phyloP scores from a whole-genome alignment of 2,329 filamentous ascomycete genomes.

The Trichoderma afroharzianum region DNA sequence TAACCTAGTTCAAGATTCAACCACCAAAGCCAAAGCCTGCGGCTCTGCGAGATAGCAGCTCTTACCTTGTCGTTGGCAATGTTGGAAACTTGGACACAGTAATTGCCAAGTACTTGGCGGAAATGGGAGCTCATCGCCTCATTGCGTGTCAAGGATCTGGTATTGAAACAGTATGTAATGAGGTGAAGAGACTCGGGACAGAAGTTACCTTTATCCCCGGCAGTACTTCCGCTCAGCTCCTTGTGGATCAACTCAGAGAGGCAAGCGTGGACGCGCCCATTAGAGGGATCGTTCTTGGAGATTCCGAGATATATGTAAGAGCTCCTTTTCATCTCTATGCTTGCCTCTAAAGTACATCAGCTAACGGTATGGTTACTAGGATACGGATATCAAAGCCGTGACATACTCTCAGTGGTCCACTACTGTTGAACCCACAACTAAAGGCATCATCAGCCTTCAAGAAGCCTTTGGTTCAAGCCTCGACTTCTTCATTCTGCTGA shows the following conservation, averaged over 20 bases:
- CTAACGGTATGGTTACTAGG: neutral
- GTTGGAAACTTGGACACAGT: neutral
- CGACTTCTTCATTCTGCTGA: constrained; percentile 15
- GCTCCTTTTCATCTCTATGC: neutral
- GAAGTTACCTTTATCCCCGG: constrained; percentile 11
- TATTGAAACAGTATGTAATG: neutral
- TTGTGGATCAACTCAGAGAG: neutral
- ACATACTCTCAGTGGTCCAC: constrained; percentile 2
- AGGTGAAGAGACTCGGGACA: neutral
- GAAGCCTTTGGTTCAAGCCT: neutral
- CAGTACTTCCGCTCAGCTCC: neutral
- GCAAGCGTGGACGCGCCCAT: neutral
- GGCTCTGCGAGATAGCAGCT: constrained; percentile 7
- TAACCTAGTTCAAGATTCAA: constrained; percentile 12
- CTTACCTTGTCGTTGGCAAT: constrained; percentile 4
- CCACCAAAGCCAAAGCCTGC: constrained; percentile 11
- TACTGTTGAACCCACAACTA: neutral
- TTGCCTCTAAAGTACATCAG: neutral
- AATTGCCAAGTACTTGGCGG: constrained; percentile 10
- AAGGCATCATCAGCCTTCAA: neutral
- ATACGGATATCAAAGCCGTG: neutral
- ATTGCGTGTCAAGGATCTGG: neutral
- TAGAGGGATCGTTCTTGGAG: constrained; percentile 9
- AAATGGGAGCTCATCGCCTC: constrained; percentile 8
- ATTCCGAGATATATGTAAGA: neutral